Conservation (phyloP, 2,329 filamentous ascomycete species). For the Alternaria angustiovoidea region DNA sequence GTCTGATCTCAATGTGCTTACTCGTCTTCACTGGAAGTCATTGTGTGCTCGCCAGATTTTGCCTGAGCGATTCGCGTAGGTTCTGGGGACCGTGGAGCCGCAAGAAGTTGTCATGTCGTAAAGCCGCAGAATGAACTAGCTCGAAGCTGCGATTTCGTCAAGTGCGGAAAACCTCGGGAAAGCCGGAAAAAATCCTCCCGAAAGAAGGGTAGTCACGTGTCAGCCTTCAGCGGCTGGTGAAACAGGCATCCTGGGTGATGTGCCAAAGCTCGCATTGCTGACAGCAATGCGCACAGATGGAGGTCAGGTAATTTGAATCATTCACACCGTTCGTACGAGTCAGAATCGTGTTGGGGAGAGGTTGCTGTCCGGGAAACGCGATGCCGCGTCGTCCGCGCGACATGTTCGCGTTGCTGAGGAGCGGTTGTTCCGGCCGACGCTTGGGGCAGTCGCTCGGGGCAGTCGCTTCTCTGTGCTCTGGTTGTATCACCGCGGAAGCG, state of each 20-base stretch:
- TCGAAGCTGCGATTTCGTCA: not conserved
- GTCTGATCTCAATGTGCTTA: not conserved
- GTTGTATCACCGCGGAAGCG: not conserved
- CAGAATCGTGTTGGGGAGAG: not conserved
- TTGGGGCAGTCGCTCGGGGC: conserved; percentile 5
- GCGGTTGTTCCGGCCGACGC: conserved; percentile 10
- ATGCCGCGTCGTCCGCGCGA: conserved; percentile 4
- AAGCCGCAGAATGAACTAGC: not conserved
- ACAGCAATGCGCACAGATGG: not conserved
- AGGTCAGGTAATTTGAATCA: not conserved
- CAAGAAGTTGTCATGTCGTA: not conserved
- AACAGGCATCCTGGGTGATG: not conserved
- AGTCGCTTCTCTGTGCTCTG: not conserved
- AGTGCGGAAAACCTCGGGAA: not conserved
- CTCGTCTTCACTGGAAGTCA: not conserved
- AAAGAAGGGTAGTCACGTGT: not conserved
- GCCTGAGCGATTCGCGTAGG: not conserved
- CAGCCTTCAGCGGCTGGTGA: not conserved
- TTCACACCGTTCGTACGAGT: not conserved
- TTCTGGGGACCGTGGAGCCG: not conserved
- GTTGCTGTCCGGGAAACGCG: conserved; percentile 2
- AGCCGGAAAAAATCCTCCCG: not conserved
- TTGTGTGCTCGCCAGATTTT: not conserved
- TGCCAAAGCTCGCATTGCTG: not conserved
- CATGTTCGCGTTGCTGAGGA: conserved; percentile 17